These are phyloP conservation scores for Acidiella bohemica DNA, from an alignment of 495 filamentous ascomycete genomes.

Conservation along the genomic window DNA sequence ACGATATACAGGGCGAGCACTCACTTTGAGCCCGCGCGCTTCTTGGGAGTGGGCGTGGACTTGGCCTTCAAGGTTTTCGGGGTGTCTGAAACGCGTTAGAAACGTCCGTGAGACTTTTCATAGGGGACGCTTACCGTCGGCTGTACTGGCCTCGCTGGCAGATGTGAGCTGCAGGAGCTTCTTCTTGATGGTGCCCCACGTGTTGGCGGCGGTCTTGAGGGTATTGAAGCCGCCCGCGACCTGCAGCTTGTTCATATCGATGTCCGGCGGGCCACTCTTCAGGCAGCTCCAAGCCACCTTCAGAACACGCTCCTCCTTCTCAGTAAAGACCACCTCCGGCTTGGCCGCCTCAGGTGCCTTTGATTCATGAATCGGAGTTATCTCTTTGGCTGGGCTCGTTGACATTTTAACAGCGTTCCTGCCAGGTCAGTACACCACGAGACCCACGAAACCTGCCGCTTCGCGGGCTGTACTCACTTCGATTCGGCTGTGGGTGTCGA, in stretches of 20 bases:
- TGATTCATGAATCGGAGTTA: neutral
- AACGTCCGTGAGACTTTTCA: neutral
- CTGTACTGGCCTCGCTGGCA: neutral
- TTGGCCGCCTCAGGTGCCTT: neutral
- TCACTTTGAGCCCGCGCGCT: too few species aligned
- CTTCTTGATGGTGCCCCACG: conserved; percentile 14
- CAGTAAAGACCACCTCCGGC: conserved; percentile 7
- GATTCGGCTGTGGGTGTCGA: too few species aligned
- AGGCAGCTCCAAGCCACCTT: conserved; percentile 13
- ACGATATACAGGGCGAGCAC: too few species aligned
- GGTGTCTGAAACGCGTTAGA: neutral
- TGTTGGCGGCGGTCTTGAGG: conserved; percentile 14
- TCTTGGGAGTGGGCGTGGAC: conserved; percentile 5
- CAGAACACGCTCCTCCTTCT: conserved; percentile 8
- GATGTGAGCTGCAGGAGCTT: too few species aligned
- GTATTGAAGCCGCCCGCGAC: conserved; percentile 11
- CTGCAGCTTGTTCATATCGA: conserved; percentile 13
- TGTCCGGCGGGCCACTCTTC: conserved; percentile 11
- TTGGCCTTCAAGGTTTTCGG: conserved; percentile 2
- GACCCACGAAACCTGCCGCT: too few species aligned
- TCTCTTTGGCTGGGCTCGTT: neutral
- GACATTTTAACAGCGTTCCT: too few species aligned
- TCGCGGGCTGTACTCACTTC: too few species aligned
- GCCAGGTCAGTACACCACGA: too few species aligned
- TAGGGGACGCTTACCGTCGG: neutral